Conservation (phyloP, 2,329 filamentous ascomycete genomes). For the Fusarium nanum region DNA sequence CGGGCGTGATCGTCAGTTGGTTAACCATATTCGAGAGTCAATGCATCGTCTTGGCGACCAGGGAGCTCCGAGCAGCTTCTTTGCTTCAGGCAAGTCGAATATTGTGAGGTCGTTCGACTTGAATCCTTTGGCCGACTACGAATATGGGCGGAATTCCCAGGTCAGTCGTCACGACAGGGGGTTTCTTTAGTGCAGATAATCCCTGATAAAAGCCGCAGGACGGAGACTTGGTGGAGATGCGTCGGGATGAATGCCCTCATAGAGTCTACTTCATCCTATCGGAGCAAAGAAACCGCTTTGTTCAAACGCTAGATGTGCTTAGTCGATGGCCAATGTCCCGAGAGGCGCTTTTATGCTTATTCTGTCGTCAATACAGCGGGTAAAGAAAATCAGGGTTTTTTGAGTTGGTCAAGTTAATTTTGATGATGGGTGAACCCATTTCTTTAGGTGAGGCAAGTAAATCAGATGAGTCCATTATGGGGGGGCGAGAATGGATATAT, state of each 20-base stretch:
- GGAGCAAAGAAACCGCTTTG: slow-evolving; percentile 11
- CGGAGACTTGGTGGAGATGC: slow-evolving; percentile 18
- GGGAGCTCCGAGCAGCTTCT: not conserved
- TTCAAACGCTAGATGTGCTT: not conserved
- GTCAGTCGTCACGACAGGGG: slow-evolving; percentile 1
- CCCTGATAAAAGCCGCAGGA: slow-evolving; percentile 12
- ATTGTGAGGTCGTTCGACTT: not conserved
- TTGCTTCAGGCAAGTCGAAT: not conserved
- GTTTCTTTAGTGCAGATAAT: slow-evolving; percentile 3
- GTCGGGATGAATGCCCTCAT: not conserved
- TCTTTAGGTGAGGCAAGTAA: not conserved
- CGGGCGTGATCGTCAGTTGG: slow-evolving; percentile 10
- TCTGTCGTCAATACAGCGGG: slow-evolving; percentile 17
- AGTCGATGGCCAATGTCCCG: slow-evolving; percentile 8
- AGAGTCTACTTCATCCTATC: slow-evolving; percentile 7
- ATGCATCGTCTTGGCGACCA: slow-evolving; percentile 6
- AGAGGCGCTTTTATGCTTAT: slow-evolving; percentile 39
- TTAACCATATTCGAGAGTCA: not conserved
- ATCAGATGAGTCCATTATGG: not conserved
- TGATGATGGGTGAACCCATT: not conserved
- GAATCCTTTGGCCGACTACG: not conserved
- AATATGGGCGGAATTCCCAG: not conserved
- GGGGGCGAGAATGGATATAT: not conserved
- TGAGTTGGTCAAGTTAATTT: not conserved
- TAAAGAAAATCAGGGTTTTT: not conserved